phyloP scores from a whole-genome alignment of 768 basidiomycete species.

The Tubosaeta brunneosetosa region DNA sequence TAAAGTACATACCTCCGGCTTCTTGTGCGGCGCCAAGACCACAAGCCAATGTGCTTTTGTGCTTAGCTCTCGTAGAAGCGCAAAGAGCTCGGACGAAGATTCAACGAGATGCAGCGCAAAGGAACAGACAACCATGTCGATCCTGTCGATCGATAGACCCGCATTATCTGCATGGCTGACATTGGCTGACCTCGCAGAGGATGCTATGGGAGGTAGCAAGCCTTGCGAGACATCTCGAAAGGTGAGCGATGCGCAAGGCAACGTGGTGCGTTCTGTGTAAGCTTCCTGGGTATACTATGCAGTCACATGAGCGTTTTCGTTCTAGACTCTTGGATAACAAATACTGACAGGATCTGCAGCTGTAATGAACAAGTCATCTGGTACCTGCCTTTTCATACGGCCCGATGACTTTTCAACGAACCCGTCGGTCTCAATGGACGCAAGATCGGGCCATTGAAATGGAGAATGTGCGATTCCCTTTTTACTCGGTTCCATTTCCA shows the following conservation, averaged over 20 bases:
- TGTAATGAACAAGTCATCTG: slow-evolving; percentile 15
- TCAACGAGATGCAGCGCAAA: slow-evolving; percentile 71
- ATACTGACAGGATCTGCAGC: slow-evolving; percentile 27
- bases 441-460: neutral
- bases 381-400: slow-evolving; percentile 1
- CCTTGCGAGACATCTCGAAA: slow-evolving; percentile 64
- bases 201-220: slow-evolving; percentile 36
- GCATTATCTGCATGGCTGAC: neutral
- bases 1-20: slow-evolving; percentile 52
- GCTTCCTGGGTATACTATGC: slow-evolving; percentile 57
- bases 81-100: slow-evolving; percentile 55
- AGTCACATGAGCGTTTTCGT: slow-evolving; percentile 9
- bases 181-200: slow-evolving; percentile 10
- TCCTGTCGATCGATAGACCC: slow-evolving; percentile 8
- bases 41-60: slow-evolving; percentile 61
- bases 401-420: neutral
- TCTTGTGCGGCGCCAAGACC: slow-evolving; percentile 71
- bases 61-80: slow-evolving; percentile 61
- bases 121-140: slow-evolving; percentile 68
- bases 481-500: slow-evolving; percentile 20
- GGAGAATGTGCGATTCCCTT: neutral
- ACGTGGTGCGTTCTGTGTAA: slow-evolving; percentile 49
- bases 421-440: neutral
- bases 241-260: slow-evolving; percentile 52
- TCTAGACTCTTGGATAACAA: neutral